Evolutionary conservation across 1,284 basidiomycete species (phyloP), one percentile per base, ranked within the genome.

Genomic region (Wolfiporia cocos): DNA sequence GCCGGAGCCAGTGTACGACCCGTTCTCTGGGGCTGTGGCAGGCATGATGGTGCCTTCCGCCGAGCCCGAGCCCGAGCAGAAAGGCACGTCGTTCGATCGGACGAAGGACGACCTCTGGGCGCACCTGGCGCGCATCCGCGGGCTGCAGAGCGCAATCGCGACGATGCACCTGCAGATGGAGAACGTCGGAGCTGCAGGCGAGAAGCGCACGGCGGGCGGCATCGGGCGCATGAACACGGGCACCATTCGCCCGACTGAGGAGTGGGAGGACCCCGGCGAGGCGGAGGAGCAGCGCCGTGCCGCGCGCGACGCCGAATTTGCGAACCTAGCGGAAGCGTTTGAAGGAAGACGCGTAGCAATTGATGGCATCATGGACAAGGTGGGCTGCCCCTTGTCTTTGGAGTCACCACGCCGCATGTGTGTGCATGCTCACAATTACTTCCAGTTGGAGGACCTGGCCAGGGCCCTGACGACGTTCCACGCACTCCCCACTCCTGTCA

Each of bases 91-190:
- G 21, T 56, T 58, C 42, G 56, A 57, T 30, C 51, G 55, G 35
- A 62, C 56, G 47, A 69, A 64, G 50, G 71, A 74, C 47, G 75
- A 78, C 34, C 62, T 85, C 30, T 88, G 85, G 85, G 56, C 70
- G 0, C 76, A 81, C 46, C 70, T 87, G 11, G 74, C 75, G 14
- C 69, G 69, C 36, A 78, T 87, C 17, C 58, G 84, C 48, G 76
- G 80, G 34, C 61, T 87, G 21, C 84, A 88, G 57, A 76, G 72
- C 41, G 75, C 83, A 48, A 76, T 87, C 28, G 79, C 85, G 4
- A 67, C 64, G 46, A 74, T 84, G 71, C 85, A 87, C 56, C 63
- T 79, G 15, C 74, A 80, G 30, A 83, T 87, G 81, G 85, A 88
- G 57, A 72, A 73, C 29, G 69, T 81, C 26, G 76, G 77, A 3